These are phyloP conservation scores for Kodamaea anthophila DNA, from an alignment of 1,139 yeast genomes.

Conservation along the genomic window DNA sequence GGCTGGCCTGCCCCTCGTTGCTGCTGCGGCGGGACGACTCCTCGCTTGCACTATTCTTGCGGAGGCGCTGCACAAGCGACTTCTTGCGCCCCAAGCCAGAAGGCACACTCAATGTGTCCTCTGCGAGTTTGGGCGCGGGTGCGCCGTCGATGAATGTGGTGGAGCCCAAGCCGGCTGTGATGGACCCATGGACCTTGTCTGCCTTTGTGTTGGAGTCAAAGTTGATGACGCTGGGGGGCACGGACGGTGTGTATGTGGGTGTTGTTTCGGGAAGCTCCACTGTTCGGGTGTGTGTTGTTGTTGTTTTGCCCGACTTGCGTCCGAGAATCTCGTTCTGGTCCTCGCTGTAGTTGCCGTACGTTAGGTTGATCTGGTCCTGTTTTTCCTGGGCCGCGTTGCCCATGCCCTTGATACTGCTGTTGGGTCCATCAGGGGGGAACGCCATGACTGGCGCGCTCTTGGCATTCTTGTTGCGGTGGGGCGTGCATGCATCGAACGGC, in stretches of 20 bases:
- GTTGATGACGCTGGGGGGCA: constrained; percentile 40
- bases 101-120: constrained; percentile 23
- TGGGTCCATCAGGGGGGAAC: constrained; percentile 93
- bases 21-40: constrained; percentile 30
- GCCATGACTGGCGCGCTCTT: constrained; percentile 91
- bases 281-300: constrained; percentile 12
- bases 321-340: constrained; percentile 37
- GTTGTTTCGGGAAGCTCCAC: constrained; percentile 2
- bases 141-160: constrained; percentile 95
- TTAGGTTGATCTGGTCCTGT: constrained; percentile 53
- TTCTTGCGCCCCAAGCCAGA: constrained; percentile 63
- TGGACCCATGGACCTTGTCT: constrained; percentile 73
- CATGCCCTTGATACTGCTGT: constrained; percentile 72
- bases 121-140: constrained; percentile 61
- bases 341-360: constrained; percentile 48
- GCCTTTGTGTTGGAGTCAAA: constrained; percentile 69
- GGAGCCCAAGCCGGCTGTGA: constrained; percentile 84
- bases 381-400: constrained; percentile 34
- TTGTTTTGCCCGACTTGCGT: constrained; percentile 15
- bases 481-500: constrained; percentile 97
- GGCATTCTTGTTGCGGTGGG: constrained; percentile 80
- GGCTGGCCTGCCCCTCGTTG: constrained; percentile 19
- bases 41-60: constrained; percentile 39
- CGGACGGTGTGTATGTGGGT: constrained; percentile 1
- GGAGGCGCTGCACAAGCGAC: constrained; percentile 64